Base-by-base conservation (phyloP, 768 basidiomycete genomes). In the Cystobasidium onofrii region DNA sequence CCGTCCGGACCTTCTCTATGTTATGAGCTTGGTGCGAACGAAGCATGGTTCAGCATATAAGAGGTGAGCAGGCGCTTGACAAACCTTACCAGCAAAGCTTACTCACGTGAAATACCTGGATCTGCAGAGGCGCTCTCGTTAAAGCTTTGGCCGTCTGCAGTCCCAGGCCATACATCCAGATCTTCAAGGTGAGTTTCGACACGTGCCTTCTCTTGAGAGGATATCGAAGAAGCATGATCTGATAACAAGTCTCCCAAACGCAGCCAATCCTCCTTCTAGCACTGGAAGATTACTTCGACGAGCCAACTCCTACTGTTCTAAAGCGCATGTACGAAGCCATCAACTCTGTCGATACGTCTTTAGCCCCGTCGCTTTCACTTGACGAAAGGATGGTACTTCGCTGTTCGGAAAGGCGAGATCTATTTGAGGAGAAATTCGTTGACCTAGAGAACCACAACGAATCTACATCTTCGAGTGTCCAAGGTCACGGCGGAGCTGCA, bases 131-230 rank as follows among this genome's bases (percentile, higher is more conserved):
- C 66, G 94, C 94, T 0, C 87, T 90, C 74, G 92, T 96, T 73
- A 91, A 96, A 82, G 93, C 94, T 0, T 85, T 97, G 82, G 94
- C 94, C 27, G 90, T 97, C 75, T 93, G 90, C 80, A 94, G 92
- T 0, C 87, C 89, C 39, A 89, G 93, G 81, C 92, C 94, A 0
- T 96, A 90, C 80, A 92, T 97, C 73, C 92, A 96, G 78, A 90
- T 96, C 77, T 96, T 92, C 86, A 93, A 95, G 86, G 92, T 89
- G 72, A 75, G 84, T 76, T 60, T 23, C 23, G n/a, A 15, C 46
- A 50, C 46, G 46, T 50, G 52, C 46, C 6, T 33, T 34, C 1
- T 15, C 3, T 36, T 41, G 13, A 17, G 13, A 9, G 44, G 1
- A 4, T 12, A 34, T 4, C n/a, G 15, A 27, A 72, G 17, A 10